These are phyloP conservation scores for Thielaviopsis musarum DNA, from an alignment of 2,329 filamentous ascomycete species.

Conservation along the genomic window DNA sequence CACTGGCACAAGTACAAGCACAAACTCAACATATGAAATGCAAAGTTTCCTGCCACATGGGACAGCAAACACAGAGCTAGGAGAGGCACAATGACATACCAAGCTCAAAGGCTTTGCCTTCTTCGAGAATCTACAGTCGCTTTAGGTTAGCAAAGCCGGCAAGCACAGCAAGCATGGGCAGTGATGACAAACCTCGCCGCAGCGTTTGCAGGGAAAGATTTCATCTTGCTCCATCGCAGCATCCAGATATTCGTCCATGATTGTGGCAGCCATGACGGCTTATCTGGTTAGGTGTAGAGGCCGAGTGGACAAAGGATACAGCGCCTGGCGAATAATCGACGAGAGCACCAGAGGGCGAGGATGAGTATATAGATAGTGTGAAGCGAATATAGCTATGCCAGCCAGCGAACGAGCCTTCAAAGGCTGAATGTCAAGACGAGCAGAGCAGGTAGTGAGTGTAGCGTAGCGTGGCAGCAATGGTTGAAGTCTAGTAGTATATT, in stretches of 20 bases:
- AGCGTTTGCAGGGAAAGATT: slow-evolving; percentile 79
- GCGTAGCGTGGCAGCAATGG: no score
- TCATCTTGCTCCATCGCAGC: slow-evolving; percentile 62
- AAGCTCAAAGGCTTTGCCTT: slow-evolving; percentile 95
- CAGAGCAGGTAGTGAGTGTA: no score
- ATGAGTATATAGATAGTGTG: no score
- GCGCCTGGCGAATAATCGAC: no score
- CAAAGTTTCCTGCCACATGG: neutral
- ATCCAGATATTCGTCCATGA: slow-evolving; percentile 46
- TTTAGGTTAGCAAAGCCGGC: neutral
- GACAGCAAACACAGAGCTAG: neutral
- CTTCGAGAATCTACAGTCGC: slow-evolving; percentile 65
- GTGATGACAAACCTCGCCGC: slow-evolving; percentile 55
- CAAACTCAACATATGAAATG: no score
- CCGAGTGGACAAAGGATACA: neutral
- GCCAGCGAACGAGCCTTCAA: no score
- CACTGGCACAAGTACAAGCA: no score
- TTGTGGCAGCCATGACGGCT: slow-evolving; percentile 24
- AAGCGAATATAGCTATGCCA: no score
- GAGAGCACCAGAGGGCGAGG: no score
- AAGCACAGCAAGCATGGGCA: neutral
- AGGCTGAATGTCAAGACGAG: no score
- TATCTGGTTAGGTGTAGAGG: slow-evolving; percentile 7
- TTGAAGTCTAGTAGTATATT: no score
- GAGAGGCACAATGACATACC: slow-evolving; percentile 37